phyloP scores from a whole-genome alignment of 148 eudicot species.

The Hydrangea macrophylla region DNA sequence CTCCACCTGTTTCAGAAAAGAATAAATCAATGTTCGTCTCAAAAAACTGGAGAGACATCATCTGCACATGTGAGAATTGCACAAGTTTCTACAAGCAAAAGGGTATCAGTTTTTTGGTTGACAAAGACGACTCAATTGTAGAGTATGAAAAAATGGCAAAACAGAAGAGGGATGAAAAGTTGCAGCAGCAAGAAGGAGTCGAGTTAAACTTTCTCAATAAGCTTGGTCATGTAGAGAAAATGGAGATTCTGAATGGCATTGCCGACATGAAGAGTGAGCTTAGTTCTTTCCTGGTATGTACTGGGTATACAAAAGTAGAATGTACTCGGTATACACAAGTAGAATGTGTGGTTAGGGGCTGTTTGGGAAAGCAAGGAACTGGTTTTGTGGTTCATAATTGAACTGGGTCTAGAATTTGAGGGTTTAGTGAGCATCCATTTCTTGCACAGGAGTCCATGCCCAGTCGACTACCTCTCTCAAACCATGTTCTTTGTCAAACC shows the following conservation, averaged over 20 bases:
- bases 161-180: constrained; percentile 79
- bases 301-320: not conserved
- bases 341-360: too few relatives aligned
- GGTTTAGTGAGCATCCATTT: too few relatives aligned
- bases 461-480: not conserved
- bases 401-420: too few relatives aligned
- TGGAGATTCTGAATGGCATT: constrained; percentile 81
- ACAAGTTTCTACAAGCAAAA: constrained; percentile 49
- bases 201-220: constrained; percentile 62
- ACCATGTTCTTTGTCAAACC: not conserved
- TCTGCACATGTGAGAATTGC: constrained; percentile 76
- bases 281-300: constrained; percentile 63
- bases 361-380: too few relatives aligned
- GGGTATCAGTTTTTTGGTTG: constrained; percentile 62
- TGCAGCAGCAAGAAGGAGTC: constrained; percentile 69
- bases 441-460: not conserved
- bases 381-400: too few relatives aligned
- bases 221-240: constrained; percentile 85
- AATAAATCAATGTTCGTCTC: constrained; percentile 61
- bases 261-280: constrained; percentile 91
- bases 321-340: not conserved
- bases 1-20: constrained; percentile 27
- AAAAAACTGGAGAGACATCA: constrained; percentile 70
- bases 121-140: constrained; percentile 78
- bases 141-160: constrained; percentile 86